Base-by-base conservation (phyloP, 2,329 filamentous ascomycete species). In the Ceratocystiopsis sp. region DNA sequence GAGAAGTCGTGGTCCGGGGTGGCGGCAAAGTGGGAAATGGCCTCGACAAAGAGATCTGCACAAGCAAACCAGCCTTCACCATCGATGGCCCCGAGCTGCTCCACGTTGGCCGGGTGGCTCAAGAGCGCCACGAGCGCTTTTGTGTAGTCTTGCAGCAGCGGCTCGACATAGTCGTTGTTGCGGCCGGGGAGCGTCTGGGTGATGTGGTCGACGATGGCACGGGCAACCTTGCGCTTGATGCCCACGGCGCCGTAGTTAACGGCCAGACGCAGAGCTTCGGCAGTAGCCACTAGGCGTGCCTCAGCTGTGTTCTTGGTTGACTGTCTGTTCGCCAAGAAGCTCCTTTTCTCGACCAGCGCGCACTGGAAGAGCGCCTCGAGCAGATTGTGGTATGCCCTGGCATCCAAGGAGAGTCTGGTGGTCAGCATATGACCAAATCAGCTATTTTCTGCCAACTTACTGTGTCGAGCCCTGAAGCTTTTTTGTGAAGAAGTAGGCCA, bases 351-450 rank as follows among this genome's bases (percentile, higher is more conserved):
- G 14, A 68, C 59, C 16, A 78, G 58, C 1, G 71, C 71, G 54
- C 70, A 79, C 43, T 72, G 69, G 55, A 95, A 94, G 3, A 96
- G 64, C 1, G 75, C 72, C 54, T 95, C 85, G 52, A 84, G 84
- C 37, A 95, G 76, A 46, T 73, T 72, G 54, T 91, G 80, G 51
- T 83, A 93, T n/a, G 73, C 72, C 55, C 81, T 83, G 55, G 93
- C 84, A 38, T 71, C 72, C 33, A 94, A 64, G 13, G 60, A 45
- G 29, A 38, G 45, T 44, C 47, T 52, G 34, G 3, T n/a, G 3
- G 33, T 21, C 11, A 18, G 38, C 29, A 19, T 17, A 17, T 8
- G 17, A 11, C 5, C 1, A 14, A 14, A 25, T 15, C 7, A 11
- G 10, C 5, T 29, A 29, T 29, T 29, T 11, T 29, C 7, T 29